These are phyloP conservation scores for Globomyces pollinis-pini DNA, from an alignment of 192 early-diverging fungal genomes.

Conservation along the genomic window DNA sequence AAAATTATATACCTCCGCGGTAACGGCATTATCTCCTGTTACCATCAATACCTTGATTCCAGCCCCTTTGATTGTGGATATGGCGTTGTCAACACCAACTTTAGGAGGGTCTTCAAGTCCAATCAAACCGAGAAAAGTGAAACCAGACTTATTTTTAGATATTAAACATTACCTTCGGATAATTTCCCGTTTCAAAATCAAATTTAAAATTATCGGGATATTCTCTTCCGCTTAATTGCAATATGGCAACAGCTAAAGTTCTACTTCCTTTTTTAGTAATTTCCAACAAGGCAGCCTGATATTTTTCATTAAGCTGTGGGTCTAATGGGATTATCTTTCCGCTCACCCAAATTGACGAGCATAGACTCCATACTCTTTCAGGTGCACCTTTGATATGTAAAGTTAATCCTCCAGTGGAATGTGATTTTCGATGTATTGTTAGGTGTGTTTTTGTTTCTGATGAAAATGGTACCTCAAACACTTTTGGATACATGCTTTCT, in stretches of 20 bases:
- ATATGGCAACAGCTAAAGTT: constrained; percentile 82
- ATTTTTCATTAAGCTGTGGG: constrained; percentile 38
- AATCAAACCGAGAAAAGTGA: constrained; percentile 73
- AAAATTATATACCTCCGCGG: constrained; percentile 62
- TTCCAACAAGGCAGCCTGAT: constrained; percentile 5
- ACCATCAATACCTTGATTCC: constrained; percentile 96
- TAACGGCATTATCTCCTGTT: constrained; percentile 91
- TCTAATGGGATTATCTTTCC: constrained; percentile 50
- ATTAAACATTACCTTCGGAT: constrained; percentile 35
- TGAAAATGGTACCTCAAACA: constrained; percentile 93
- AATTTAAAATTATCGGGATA: constrained; percentile 74
- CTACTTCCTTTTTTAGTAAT: constrained; percentile 80
- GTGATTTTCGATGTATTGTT: constrained; percentile 74
- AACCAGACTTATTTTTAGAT: constrained; percentile 33
- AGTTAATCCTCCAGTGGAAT: constrained; percentile 60
- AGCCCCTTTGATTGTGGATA: constrained; percentile 72
- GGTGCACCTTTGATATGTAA: constrained; percentile 86
- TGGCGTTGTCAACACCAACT: constrained; percentile 84
- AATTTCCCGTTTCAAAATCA: constrained; percentile 62
- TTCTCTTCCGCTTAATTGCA: constrained; percentile 56
- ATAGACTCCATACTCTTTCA: constrained; percentile 73
- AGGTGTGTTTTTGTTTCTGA: constrained; percentile 87
- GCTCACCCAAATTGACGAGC: constrained; percentile 57
- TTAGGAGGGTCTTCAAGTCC: constrained; percentile 94
- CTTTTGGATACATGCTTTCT: constrained; percentile 56